Evolutionary conservation across 225 moss, liverwort and hornwort species (phyloP).

Genomic region (Thuidium tamariscinum): DNA sequence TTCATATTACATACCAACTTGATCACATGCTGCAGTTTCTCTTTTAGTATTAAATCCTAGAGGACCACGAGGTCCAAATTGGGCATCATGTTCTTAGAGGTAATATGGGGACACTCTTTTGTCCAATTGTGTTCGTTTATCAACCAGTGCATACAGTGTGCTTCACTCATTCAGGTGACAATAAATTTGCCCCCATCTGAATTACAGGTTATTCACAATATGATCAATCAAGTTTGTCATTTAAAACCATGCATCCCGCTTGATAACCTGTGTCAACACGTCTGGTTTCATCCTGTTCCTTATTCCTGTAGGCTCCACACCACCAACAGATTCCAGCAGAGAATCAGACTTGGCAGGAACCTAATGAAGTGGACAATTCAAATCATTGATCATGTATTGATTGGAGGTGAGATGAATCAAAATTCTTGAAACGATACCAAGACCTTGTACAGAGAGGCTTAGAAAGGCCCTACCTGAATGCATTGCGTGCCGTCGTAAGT

Average conservation of each 20-base stretch:
- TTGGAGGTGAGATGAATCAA: not conserved
- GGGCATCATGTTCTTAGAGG: not conserved
- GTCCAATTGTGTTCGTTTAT: not conserved
- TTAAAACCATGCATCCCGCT: not conserved
- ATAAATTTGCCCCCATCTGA: not conserved
- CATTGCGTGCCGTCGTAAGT: constrained; percentile 15
- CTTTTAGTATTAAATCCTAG: not conserved
- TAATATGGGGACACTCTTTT: not conserved
- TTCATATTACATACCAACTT: not conserved
- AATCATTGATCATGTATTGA: not conserved
- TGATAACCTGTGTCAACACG: not conserved
- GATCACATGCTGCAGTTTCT: not conserved
- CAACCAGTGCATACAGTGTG: not conserved
- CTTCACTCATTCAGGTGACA: not conserved
- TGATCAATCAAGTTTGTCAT: not conserved
- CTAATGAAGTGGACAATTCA: not conserved
- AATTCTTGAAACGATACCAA: not conserved
- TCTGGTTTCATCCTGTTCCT: not conserved
- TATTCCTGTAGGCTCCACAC: not conserved
- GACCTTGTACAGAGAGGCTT: not conserved
- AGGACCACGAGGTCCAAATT: not conserved
- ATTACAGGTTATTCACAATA: not conserved
- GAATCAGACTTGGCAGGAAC: not conserved
- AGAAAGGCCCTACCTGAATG: constrained; percentile 11
- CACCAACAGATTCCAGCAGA: not conserved